Percentiles rank a stretch among this genome's conserved stretches.
phyloP scores from a whole-genome alignment of 495 filamentous ascomycete genomes.

The Cercophora newfieldiana region DNA sequence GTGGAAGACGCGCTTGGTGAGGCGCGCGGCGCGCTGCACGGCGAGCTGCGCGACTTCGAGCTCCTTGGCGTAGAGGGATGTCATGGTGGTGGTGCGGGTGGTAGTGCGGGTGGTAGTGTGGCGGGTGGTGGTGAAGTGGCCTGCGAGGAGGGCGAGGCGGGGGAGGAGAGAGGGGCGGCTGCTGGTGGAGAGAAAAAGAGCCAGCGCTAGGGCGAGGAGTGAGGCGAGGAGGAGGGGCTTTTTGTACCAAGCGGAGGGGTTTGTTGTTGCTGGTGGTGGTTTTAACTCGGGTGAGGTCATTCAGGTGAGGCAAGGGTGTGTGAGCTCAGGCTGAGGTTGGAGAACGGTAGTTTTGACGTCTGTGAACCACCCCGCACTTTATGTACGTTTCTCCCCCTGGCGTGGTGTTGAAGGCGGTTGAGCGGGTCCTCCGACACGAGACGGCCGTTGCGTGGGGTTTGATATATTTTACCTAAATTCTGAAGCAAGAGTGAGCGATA shows the following conservation, averaged over 20 bases:
- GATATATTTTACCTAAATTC: too few relatives aligned
- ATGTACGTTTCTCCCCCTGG: background rate
- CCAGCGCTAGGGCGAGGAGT: conserved; percentile 30
- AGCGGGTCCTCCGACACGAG: too few relatives aligned
- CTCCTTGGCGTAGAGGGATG: conserved; percentile 67
- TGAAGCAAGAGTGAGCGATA: too few relatives aligned
- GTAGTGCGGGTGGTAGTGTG: background rate
- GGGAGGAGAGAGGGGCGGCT: conserved; percentile 12
- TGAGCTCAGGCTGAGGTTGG: background rate
- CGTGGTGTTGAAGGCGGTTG: conserved; percentile 4
- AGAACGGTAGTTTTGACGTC: background rate
- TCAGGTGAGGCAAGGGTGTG: background rate
- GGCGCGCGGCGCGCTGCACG: conserved; percentile 81
- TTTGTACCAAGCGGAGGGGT: background rate
- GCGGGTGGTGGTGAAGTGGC: conserved; percentile 12
- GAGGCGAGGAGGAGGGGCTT: conserved; percentile 18
- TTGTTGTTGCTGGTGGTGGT: background rate
- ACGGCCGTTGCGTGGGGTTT: too few relatives aligned
- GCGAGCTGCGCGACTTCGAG: conserved; percentile 85
- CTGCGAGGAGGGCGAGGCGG: conserved; percentile 25
- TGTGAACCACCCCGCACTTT: background rate
- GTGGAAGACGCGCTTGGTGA: conserved; percentile 92
- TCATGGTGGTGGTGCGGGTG: conserved; percentile 19
- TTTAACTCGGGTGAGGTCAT: background rate
- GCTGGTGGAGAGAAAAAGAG: conserved; percentile 13